These are phyloP conservation scores for Viridothelium virens DNA, from an alignment of 495 filamentous ascomycete species.

Conservation along the genomic window DNA sequence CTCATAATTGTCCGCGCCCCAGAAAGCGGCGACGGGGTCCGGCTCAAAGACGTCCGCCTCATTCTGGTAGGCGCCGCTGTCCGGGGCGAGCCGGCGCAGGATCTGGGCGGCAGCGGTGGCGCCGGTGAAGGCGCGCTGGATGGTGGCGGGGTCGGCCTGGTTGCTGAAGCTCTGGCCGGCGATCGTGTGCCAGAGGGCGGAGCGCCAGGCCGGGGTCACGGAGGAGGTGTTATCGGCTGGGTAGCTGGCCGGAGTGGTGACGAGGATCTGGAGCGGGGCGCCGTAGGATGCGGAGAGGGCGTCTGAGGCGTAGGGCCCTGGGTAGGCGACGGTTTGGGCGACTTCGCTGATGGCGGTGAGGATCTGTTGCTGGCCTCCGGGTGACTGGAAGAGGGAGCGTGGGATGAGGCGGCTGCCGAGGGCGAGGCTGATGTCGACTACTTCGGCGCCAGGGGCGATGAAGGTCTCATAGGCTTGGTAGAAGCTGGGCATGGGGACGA, in stretches of 20 bases:
- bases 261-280: conserved; percentile 14
- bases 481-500: conserved; percentile 14
- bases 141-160: conserved; percentile 9
- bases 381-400: conserved; percentile 1
- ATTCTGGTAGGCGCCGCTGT: conserved; percentile 20
- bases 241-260: conserved; percentile 17
- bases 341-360: conserved; percentile 13
- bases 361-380: conserved; percentile 11
- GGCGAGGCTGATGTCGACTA: conserved; percentile 15
- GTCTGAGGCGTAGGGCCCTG: not conserved
- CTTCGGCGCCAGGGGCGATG: conserved; percentile 17
- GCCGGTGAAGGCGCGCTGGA: conserved; percentile 5
- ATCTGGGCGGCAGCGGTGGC: conserved; percentile 10
- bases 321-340: not conserved
- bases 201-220: conserved; percentile 18
- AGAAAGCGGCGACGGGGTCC: conserved; percentile 13
- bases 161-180: conserved; percentile 12
- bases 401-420: conserved; percentile 18
- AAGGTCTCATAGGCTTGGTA: conserved; percentile 15
- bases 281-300: not conserved
- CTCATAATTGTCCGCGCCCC: conserved; percentile 18
- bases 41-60: conserved; percentile 19
- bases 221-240: conserved; percentile 18
- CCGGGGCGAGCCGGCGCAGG: conserved; percentile 15
- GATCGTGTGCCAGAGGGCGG: conserved; percentile 17